phyloP scores from a whole-genome alignment of 169 alveolate species.

The Miamiensis avidus region DNA sequence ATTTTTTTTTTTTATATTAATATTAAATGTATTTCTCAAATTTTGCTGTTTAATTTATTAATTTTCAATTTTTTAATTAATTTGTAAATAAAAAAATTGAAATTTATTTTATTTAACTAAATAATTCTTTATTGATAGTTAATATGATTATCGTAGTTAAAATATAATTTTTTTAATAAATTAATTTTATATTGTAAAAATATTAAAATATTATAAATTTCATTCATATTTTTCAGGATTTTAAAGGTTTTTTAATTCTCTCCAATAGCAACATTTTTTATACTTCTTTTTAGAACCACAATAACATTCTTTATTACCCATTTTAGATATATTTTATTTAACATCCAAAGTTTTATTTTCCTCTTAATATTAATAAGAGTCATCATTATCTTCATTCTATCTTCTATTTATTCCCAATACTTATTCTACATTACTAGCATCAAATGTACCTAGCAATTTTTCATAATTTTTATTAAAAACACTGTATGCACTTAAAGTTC shows the following conservation, averaged over 20 bases:
- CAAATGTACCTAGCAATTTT: constrained; percentile 26
- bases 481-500: constrained; percentile 42
- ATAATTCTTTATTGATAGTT: too few relatives aligned
- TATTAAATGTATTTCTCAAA: too few relatives aligned
- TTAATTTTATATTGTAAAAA: too few relatives aligned
- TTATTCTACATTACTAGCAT: constrained; percentile 5
- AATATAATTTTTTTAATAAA: too few relatives aligned
- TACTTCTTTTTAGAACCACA: constrained; percentile 43
- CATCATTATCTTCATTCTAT: constrained; percentile 15
- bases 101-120: not conserved
- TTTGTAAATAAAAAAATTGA: not conserved
- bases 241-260: constrained; percentile 4
- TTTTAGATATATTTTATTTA: constrained; percentile 31
- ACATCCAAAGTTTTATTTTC: constrained; percentile 12
- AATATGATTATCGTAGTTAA: not conserved
- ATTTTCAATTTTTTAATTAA: too few relatives aligned
- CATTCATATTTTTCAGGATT: not conserved
- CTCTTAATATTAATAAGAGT: constrained; percentile 1
- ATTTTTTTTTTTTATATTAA: too few relatives aligned
- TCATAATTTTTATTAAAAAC: constrained; percentile 39
- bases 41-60: too few relatives aligned
- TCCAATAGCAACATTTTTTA: constrained; percentile 39
- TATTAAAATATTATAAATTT: too few relatives aligned
- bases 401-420: constrained; percentile 22
- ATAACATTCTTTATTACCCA: constrained; percentile 42